phyloP scores from a whole-genome alignment of 441 rosid genomes.

The Erysimum cheiri region DNA sequence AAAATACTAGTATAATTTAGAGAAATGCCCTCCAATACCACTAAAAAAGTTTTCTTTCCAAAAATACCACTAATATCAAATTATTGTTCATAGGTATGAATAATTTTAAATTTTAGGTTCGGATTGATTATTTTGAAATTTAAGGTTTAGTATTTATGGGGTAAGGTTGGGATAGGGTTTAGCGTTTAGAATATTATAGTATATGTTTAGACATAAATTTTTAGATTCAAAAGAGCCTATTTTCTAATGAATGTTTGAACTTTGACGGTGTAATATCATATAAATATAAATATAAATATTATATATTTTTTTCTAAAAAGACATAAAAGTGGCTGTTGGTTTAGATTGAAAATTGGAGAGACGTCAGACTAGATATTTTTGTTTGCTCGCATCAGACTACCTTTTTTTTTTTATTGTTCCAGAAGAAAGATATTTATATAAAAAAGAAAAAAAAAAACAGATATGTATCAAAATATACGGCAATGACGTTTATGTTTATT shows the following conservation, averaged over 20 bases:
- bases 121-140: no score
- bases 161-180: no score
- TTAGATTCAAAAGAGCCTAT: background rate
- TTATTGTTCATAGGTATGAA: no score
- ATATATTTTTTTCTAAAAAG: background rate
- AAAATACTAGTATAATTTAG: no score
- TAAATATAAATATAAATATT: background rate
- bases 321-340: conserved; percentile 21
- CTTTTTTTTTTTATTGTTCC: background rate
- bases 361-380: conserved; percentile 23
- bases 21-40: no score
- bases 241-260: background rate
- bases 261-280: background rate
- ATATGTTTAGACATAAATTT: background rate
- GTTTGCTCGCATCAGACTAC: conserved; percentile 5
- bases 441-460: background rate
- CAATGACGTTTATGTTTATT: conserved; percentile 12
- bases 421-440: conserved; percentile 28
- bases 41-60: no score
- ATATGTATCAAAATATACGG: background rate
- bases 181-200: no score
- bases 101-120: no score
- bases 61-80: no score
- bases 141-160: no score
- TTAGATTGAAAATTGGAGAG: conserved; percentile 5